Percentiles rank a stretch among this genome's conserved stretches.
These are phyloP conservation scores for Colletotrichum horii DNA, from an alignment of 2,329 filamentous ascomycete species.

Conservation along the genomic window DNA sequence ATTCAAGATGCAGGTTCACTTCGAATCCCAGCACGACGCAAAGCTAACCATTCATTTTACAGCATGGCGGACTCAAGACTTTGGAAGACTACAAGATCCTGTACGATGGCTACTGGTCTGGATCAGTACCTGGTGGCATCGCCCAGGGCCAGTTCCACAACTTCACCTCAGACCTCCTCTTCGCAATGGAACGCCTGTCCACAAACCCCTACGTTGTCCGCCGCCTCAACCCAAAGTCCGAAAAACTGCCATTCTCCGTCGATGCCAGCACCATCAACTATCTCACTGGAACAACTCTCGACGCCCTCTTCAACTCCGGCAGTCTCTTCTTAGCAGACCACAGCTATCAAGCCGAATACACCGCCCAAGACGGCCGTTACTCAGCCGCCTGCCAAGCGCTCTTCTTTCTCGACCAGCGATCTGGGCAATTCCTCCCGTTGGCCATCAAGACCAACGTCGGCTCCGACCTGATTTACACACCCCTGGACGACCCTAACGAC, in stretches of 20 bases:
- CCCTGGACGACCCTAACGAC: conserved; percentile 46
- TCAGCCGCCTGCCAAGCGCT: neutral
- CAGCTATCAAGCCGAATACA: neutral
- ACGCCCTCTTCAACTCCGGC: neutral
- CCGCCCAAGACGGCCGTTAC: neutral
- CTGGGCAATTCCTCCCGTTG: neutral
- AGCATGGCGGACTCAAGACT: conserved; percentile 33
- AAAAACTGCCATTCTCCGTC: neutral
- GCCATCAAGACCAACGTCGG: neutral
- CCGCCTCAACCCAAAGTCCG: neutral
- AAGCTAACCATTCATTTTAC: neutral
- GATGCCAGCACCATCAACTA: neutral
- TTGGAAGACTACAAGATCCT: conserved; percentile 43
- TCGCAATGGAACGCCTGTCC: neutral
- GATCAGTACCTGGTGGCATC: conserved; percentile 35
- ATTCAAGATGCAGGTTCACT: neutral
- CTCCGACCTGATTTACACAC: conserved; percentile 44
- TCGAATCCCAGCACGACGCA: fast-evolving
- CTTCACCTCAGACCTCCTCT: neutral
- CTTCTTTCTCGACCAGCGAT: neutral
- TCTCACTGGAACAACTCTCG: neutral
- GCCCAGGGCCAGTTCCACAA: neutral
- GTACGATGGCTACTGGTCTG: conserved; percentile 46
- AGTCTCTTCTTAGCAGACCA: neutral
- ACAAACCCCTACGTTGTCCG: neutral